Evolutionary conservation across 2,329 filamentous ascomycete species (phyloP), one percentile per base, ranked within the genome.

Genomic region (Trichoderma asperellum): DNA sequence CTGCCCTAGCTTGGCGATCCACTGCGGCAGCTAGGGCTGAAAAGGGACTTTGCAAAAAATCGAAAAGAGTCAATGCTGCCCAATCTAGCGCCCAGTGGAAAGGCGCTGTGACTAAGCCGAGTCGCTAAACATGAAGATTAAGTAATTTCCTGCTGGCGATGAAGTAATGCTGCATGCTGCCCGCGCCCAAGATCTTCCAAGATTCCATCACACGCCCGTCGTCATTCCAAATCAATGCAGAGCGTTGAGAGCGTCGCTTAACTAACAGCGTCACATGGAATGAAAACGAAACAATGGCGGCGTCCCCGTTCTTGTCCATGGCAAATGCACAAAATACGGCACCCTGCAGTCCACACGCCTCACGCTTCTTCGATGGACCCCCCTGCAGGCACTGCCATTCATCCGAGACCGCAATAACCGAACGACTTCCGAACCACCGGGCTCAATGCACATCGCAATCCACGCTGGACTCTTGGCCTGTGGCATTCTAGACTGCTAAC

Each of bases 371-470:
- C 27, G 12, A 11, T 18, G 10, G 18, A n/a, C 37, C 24, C 24
- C 29, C 43, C 18, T 53, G 40, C 14, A 32, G 12, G 32, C 24
- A n/a, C 21, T 66, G 63, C 63, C 63, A 59, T 67, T 67, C 63
- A 67, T 67, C 63, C 63, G 63, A 67, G 32, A 43, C 24, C 52
- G 37, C 53, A 67, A 58, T 67, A 67, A 67, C 63, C 63, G 63
- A 67, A 67, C 63, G 63, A 67, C 63, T 58, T 52, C 63, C 63
- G 63, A 67, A 67, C 63, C 62, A 24, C 63, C 63, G 55, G 53
- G 27, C 18, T 65, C 27, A 34, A 35, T 18, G 16, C 6, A 63
- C 55, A 55, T 40, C 27, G 58, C 32, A 29, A 27, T n/a, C 58
- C 58, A 43, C 58, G 27, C 35, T 24, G 47, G n/a, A 8, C 40